phyloP scores from a whole-genome alignment of 306 rosid species.

The Cicer judaicum region DNA sequence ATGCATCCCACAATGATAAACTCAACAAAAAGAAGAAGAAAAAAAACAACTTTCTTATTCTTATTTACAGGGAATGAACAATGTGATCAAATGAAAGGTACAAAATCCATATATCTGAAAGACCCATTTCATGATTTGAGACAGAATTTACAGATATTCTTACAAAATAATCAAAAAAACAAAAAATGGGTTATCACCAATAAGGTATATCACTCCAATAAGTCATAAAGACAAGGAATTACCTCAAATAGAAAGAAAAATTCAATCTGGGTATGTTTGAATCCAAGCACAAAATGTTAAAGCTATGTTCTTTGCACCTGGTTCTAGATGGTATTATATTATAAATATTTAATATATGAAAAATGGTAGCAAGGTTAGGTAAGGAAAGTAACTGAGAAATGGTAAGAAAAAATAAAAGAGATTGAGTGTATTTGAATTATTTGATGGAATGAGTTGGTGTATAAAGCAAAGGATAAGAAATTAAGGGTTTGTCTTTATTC shows the following conservation, averaged over 20 bases:
- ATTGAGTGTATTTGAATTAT: slow-evolving; percentile 53
- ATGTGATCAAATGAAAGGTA: slow-evolving; percentile 44
- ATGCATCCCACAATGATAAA: slow-evolving; percentile 10
- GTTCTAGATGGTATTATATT: slow-evolving; percentile 4
- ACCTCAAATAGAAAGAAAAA: slow-evolving; percentile 33
- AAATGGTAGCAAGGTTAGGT: slow-evolving; percentile 51
- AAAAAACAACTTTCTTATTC: too few species aligned
- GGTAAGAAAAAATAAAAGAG: slow-evolving; percentile 38
- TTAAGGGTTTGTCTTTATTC: slow-evolving; percentile 47
- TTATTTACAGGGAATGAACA: slow-evolving; percentile 37
- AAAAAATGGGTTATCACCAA: slow-evolving; percentile 10
- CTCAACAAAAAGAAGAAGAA: background rate
- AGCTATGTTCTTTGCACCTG: slow-evolving; percentile 18
- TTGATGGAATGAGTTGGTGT: slow-evolving; percentile 38
- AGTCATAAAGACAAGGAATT: slow-evolving; percentile 31
- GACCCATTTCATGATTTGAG: slow-evolving; percentile 41
- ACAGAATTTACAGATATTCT: slow-evolving; percentile 26
- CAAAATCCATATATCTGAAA: slow-evolving; percentile 33
- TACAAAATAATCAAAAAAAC: slow-evolving; percentile 11
- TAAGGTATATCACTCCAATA: slow-evolving; percentile 27
- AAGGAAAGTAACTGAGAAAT: slow-evolving; percentile 46
- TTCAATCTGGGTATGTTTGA: slow-evolving; percentile 46
- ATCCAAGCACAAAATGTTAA: slow-evolving; percentile 35
- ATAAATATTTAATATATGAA: background rate
- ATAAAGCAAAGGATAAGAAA: slow-evolving; percentile 52